Evolutionary conservation across 1,139 yeast species (phyloP).

Genomic region (Candida tetrigidarum): DNA sequence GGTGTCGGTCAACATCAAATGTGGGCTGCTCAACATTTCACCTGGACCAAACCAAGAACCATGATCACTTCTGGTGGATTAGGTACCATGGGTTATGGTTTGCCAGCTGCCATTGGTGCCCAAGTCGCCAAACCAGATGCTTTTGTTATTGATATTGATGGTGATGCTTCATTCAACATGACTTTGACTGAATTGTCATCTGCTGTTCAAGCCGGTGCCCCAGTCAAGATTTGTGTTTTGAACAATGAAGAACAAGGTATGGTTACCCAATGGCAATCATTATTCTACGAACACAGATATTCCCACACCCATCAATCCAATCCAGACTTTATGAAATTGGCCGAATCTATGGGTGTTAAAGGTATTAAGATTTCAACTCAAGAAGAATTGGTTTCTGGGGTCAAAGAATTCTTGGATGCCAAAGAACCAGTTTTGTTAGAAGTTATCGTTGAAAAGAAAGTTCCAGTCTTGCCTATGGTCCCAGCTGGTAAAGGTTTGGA

Average conservation of each 20-base stretch:
- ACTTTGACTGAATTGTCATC: conserved; percentile 90
- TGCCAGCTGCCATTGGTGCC: conserved; percentile 98
- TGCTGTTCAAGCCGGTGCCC: conserved; percentile 92
- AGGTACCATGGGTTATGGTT: conserved; percentile 98
- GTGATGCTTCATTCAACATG: conserved; percentile 99
- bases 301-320: conserved; percentile 95
- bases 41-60: conserved; percentile 89
- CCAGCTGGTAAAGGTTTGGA: conserved; percentile 96
- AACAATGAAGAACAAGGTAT: conserved; percentile 99
- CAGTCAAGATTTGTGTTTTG: conserved; percentile 84
- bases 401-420: conserved; percentile 74
- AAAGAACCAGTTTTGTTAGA: conserved; percentile 89
- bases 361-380: conserved; percentile 76
- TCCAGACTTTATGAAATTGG: conserved; percentile 91
- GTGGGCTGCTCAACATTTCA: conserved; percentile 99
- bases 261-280: conserved; percentile 99
- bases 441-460: conserved; percentile 92
- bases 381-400: conserved; percentile 60
- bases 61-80: conserved; percentile 98
- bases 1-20: conserved; percentile 99
- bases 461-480: conserved; percentile 98
- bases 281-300: conserved; percentile 95
- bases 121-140: conserved; percentile 96
- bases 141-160: conserved; percentile 94
- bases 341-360: conserved; percentile 91